Evolutionary conservation across 225 moss, liverwort and hornwort genomes (phyloP).

Genomic region (Pseudisothecium myosuroides): DNA sequence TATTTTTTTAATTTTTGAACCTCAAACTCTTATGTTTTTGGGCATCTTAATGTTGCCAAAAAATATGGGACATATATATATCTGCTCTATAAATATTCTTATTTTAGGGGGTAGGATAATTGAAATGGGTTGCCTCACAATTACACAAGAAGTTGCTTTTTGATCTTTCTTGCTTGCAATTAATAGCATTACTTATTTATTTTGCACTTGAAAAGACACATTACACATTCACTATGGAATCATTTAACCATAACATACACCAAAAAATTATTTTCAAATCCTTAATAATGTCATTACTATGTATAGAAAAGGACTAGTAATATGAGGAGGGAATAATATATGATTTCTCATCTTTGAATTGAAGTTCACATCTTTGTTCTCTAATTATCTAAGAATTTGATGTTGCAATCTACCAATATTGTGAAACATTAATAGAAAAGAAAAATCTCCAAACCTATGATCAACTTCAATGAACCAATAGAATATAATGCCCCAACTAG

Average conservation of each 20-base stretch:
- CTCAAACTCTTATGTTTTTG: too few species aligned
- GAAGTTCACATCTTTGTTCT: neutral
- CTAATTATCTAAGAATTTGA: neutral
- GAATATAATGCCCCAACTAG: neutral
- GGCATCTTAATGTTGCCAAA: too few species aligned
- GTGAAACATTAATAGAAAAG: neutral
- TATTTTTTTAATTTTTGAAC: neutral
- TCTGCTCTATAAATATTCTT: too few species aligned
- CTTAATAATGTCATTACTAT: neutral
- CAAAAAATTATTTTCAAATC: neutral
- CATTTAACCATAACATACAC: too few species aligned
- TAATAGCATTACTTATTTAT: fast-evolving
- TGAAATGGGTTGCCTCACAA: neutral
- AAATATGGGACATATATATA: too few species aligned
- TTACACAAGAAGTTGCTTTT: neutral
- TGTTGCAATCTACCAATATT: neutral
- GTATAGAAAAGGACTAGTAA: neutral
- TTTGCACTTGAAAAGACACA: neutral
- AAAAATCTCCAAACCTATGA: neutral
- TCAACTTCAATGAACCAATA: neutral
- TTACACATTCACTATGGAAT: neutral
- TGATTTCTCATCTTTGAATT: neutral
- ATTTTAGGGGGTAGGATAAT: neutral
- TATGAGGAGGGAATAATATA: neutral
- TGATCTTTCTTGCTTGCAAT: too few species aligned